Conservation (phyloP, 257 asterid genomes). For the Lycium ferocissimum region DNA sequence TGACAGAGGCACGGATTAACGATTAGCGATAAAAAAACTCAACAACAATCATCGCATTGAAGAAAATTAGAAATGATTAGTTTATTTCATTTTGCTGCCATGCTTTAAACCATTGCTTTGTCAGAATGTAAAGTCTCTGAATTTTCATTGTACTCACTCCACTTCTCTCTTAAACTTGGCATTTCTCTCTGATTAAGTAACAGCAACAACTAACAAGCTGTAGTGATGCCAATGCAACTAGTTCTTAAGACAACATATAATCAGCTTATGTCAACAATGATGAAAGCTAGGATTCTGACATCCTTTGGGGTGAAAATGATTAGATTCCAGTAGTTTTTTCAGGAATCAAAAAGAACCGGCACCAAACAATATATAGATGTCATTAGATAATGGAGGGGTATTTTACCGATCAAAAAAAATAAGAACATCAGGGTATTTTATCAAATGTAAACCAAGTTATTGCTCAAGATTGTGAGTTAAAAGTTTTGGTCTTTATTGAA, state of each 20-base stretch:
- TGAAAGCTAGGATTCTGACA: background rate
- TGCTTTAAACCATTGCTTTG: background rate
- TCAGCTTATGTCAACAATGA: background rate
- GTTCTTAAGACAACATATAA: background rate
- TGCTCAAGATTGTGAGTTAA: background rate
- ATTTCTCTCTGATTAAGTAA: constrained; percentile 2
- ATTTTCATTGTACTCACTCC: background rate
- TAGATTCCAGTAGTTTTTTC: background rate
- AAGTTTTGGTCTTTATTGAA: background rate
- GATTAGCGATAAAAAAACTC: background rate
- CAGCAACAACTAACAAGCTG: constrained; percentile 15
- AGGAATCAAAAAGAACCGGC: background rate
- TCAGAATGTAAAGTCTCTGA: background rate
- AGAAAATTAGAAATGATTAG: background rate
- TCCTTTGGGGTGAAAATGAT: constrained; percentile 8
- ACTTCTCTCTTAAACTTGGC: background rate
- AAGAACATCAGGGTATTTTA: background rate
- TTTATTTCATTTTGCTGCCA: background rate
- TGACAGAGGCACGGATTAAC: constrained; percentile 15
- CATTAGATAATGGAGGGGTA: background rate
- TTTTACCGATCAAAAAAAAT: background rate
- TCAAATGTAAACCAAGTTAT: background rate
- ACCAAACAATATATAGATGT: background rate
- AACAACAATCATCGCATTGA: background rate
- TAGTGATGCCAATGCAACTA: background rate